A percentile compares a stretch with the other conserved stretches of the same genome.
phyloP scores from a whole-genome alignment of 192 early-diverging fungal species.

The Entrophospora sp. region DNA sequence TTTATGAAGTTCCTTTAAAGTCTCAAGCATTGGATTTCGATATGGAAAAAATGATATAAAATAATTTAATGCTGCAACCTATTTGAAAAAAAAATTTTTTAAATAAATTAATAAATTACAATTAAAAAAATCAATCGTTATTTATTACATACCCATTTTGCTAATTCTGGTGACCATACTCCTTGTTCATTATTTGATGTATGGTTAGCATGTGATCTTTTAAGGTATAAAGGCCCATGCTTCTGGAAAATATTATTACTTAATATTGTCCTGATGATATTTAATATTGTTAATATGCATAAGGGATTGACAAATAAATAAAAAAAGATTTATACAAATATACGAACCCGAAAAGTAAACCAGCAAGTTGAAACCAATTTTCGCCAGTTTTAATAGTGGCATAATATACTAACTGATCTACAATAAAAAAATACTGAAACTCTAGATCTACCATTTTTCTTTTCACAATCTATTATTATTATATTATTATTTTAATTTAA shows the following conservation, averaged over 20 bases:
- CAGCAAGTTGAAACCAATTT: constrained; percentile 58
- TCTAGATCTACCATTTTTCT: constrained; percentile 45
- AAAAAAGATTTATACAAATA: background rate
- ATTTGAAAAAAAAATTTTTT: background rate
- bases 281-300: background rate
- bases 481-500: no score
- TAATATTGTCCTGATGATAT: constrained; percentile 29
- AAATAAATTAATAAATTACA: background rate
- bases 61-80: constrained; percentile 37
- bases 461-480: constrained; percentile 29
- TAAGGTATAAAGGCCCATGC: constrained; percentile 34
- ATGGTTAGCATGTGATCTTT: constrained; percentile 21
- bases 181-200: constrained; percentile 14
- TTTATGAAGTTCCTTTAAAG: constrained; percentile 32
- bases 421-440: constrained; percentile 62
- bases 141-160: constrained; percentile 39
- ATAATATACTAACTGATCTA: constrained; percentile 68
- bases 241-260: constrained; percentile 44
- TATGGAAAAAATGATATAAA: constrained; percentile 47
- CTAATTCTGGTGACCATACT: constrained; percentile 41
- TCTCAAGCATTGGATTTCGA: constrained; percentile 32
- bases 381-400: constrained; percentile 69
- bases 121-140: background rate
- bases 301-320: background rate
- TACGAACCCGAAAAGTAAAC: constrained; percentile 54